Evolutionary conservation across 306 rosid species (phyloP).

Genomic region (Rosa persica): DNA sequence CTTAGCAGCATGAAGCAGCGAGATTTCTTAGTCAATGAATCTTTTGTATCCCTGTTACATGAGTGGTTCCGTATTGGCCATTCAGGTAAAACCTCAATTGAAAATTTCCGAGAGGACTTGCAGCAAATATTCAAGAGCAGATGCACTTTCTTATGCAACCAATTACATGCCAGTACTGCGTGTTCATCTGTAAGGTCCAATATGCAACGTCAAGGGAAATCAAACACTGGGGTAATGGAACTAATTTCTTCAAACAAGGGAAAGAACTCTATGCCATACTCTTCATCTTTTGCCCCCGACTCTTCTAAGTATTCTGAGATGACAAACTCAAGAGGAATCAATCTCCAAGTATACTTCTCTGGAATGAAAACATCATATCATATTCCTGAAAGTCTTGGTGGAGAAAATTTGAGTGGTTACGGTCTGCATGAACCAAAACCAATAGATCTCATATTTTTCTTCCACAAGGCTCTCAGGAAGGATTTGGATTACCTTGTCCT

Average conservation of each 20-base stretch:
- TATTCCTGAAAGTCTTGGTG: conserved; percentile 37
- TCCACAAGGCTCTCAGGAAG: conserved; percentile 92
- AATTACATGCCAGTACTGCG: conserved; percentile 45
- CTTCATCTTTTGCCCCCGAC: conserved; percentile 44
- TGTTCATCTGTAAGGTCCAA: conserved; percentile 46
- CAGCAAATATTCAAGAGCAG: conserved; percentile 66
- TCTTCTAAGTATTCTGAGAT: conserved; percentile 44
- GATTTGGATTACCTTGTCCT: conserved; percentile 81
- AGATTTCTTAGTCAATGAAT: conserved; percentile 39
- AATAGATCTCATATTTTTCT: conserved; percentile 71
- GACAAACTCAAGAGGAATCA: conserved; percentile 64
- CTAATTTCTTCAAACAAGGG: conserved; percentile 26
- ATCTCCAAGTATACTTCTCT: conserved; percentile 66
- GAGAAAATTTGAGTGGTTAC: conserved; percentile 36
- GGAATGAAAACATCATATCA: conserved; percentile 43
- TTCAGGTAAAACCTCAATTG: conserved; percentile 71
- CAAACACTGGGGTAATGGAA: conserved; percentile 15
- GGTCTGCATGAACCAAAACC: conserved; percentile 61
- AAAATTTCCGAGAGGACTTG: conserved; percentile 63
- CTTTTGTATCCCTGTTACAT: conserved; percentile 61
- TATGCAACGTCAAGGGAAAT: conserved; percentile 30
- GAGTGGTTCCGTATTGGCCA: conserved; percentile 83
- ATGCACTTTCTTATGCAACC: conserved; percentile 43
- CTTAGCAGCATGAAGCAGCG: conserved; percentile 49
- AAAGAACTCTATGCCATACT: conserved; percentile 34